Percentiles rank a stretch among this genome's conserved stretches.
Conservation (phyloP, 148 eudicot genomes). For the Nyssa sinensis region DNA sequence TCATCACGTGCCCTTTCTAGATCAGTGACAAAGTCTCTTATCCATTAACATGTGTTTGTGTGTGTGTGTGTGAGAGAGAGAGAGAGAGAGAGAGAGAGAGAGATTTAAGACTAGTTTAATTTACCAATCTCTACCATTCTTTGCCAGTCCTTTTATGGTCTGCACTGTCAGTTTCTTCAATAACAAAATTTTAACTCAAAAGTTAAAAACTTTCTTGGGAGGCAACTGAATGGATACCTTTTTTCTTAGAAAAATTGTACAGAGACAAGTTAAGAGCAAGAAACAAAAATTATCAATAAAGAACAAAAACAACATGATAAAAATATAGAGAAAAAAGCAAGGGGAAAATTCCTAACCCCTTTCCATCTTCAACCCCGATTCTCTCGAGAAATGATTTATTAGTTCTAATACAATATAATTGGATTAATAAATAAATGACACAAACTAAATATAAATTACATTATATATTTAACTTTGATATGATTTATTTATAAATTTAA, state of each 20-base stretch:
- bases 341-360: not conserved
- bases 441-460: too few species aligned
- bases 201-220: not conserved
- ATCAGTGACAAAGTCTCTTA: slow-evolving; percentile 9
- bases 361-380: not conserved
- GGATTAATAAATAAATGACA: too few species aligned
- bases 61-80: not conserved
- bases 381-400: too few species aligned
- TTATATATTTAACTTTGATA: too few species aligned
- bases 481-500: too few species aligned
- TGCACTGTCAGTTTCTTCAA: too few species aligned
- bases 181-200: not conserved
- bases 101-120: not conserved
- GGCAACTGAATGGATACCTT: slow-evolving; percentile 7
- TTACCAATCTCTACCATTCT: not conserved
- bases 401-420: too few species aligned
- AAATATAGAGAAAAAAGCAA: not conserved
- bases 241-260: not conserved
- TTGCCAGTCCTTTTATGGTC: slow-evolving; percentile 2
- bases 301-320: not conserved
- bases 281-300: not conserved
- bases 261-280: not conserved
- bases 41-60: slow-evolving; percentile 19
- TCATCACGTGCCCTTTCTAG: slow-evolving; percentile 15
- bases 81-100: not conserved